Base-by-base conservation (phyloP, 305 asterid genomes). In the Rubia tinctorum region DNA sequence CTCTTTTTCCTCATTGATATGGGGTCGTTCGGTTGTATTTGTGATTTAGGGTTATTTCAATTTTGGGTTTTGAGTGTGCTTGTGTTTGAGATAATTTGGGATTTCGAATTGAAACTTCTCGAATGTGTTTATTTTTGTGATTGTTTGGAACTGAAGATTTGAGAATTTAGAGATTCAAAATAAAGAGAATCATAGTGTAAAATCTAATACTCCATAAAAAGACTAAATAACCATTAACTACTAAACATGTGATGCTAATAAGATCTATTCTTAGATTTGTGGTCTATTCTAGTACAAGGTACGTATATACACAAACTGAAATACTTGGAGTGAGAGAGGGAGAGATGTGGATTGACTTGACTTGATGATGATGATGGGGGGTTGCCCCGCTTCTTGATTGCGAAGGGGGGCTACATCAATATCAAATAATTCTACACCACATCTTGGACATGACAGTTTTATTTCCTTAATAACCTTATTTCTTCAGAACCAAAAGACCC, bases 281-380 rank as follows among this genome's bases (percentile, higher is more conserved):
- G 44, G 42, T 58, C 71, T 17, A 73, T 69, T 69, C 72, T 72
- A 70, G 90, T 86, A 87, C 92, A 75, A 82, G 72, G 80, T 74
- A 78, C 81, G 60, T 53, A 53, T 25, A 22, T 53, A 53, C 60
- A 53, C 23, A 10, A 53, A n/a, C 60, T 51, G 22, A 51, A 51
- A 51, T 51, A 51, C 20, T 49, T 0, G 22, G 59, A 51, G 59
- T 51, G 59, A 17, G 58, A 51, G 7, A 14, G 58, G 18, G 58
- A 51, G 59, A 53, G 59, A 53, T 53, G 60, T 53, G 77, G 66
- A 75, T 76, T 78, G 82, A 83, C 81, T 76, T 79, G 47, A 69
- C 81, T 76, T 79, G 47, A 69, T 79, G 71, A 73, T 79, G 5
- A 27, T 27, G 59, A 53, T 17, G 60, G 23, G 79, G 73, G 71